These are phyloP conservation scores for Metrosideros polymorpha DNA, from an alignment of 441 rosid genomes.

Conservation along the genomic window DNA sequence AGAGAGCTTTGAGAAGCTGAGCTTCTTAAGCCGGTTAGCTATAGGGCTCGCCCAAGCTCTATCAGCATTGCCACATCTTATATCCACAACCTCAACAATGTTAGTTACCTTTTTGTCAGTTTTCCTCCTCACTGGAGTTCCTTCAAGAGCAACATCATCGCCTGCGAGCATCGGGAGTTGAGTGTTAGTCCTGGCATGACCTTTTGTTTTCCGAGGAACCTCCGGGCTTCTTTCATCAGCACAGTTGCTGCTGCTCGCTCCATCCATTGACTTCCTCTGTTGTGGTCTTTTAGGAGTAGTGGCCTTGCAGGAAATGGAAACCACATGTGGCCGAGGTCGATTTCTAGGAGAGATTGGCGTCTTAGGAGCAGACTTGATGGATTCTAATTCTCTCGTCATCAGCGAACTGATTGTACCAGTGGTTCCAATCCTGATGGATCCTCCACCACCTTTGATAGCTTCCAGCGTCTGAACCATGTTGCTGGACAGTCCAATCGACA, in stretches of 20 bases:
- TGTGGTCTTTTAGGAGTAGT: slow-evolving; percentile 47
- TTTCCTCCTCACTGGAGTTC: slow-evolving; percentile 48
- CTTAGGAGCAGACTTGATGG: slow-evolving; percentile 34
- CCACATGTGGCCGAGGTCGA: slow-evolving; percentile 29
- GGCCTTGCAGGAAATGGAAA: slow-evolving; percentile 40
- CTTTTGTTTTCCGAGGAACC: slow-evolving; percentile 31
- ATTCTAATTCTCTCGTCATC: slow-evolving; percentile 76
- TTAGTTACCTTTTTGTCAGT: slow-evolving; percentile 44
- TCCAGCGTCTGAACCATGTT: slow-evolving; percentile 74
- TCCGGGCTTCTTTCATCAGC: slow-evolving; percentile 13
- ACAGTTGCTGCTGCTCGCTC: slow-evolving; percentile 61
- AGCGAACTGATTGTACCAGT: slow-evolving; percentile 74
- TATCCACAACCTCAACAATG: slow-evolving; percentile 80
- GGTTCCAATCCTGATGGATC: slow-evolving; percentile 72
- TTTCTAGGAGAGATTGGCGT: slow-evolving; percentile 22
- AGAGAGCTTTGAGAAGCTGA: slow-evolving; percentile 81
- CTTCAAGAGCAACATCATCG: slow-evolving; percentile 38
- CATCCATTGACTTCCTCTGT: slow-evolving; percentile 47
- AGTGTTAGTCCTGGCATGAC: slow-evolving; percentile 31
- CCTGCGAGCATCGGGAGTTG: slow-evolving; percentile 60
- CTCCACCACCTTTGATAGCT: slow-evolving; percentile 70
- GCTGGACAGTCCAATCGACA: not conserved
- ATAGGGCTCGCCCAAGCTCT: slow-evolving; percentile 72
- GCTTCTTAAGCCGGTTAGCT: slow-evolving; percentile 72
- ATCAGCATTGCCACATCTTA: slow-evolving; percentile 71